Evolutionary conservation across 768 basidiomycete genomes (phyloP), one percentile per base, ranked within the genome.

Genomic region (Gymnopilus junonius): DNA sequence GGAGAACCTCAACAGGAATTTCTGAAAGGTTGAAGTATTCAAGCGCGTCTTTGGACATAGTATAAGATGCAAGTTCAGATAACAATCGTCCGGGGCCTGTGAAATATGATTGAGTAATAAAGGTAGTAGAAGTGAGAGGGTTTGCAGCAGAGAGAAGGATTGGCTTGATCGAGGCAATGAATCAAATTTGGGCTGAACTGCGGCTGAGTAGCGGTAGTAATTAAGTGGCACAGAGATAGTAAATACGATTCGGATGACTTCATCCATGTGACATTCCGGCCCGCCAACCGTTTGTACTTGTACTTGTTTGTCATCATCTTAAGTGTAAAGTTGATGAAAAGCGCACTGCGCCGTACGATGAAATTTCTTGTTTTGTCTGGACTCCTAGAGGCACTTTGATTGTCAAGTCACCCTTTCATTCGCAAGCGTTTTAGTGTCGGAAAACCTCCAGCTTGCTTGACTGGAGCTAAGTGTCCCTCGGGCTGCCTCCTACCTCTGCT

Each of bases 1-100:
- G 75, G 31, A 94, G 73, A n/a, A 94, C 78, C 73, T 96, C 94
- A 25, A 89, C 72, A 2, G 94, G 94, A 15, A 95, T 69, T 58
- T 87, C 82, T 21, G 79, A 66, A 27, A 91, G 55, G 40, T 43
- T 58, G 35, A 55, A 53, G 27, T 32, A 11, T 27, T 37, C 11
- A 20, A 25, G n/a, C n/a, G n/a, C n/a, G n/a, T n/a, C 21, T 42
- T 31, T 35, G n/a, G 59, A 31, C 55, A 66, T 69, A 55, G 61
- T 15, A 61, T 58, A 34, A 46, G 42, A 20, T 1, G 32, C 21
- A 32, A 45, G 21, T 23, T 53, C 8, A 23, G 42, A 0, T 8
- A 4, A 37, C 8, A 40, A 17, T 60, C 29, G 31, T 40, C 14
- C 11, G n/a, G 31, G 35, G 17, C 32, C 8, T 35, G 20, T 27